phyloP scores from a whole-genome alignment of 2,329 filamentous ascomycete genomes.

The Trichoderma guizhouense region DNA sequence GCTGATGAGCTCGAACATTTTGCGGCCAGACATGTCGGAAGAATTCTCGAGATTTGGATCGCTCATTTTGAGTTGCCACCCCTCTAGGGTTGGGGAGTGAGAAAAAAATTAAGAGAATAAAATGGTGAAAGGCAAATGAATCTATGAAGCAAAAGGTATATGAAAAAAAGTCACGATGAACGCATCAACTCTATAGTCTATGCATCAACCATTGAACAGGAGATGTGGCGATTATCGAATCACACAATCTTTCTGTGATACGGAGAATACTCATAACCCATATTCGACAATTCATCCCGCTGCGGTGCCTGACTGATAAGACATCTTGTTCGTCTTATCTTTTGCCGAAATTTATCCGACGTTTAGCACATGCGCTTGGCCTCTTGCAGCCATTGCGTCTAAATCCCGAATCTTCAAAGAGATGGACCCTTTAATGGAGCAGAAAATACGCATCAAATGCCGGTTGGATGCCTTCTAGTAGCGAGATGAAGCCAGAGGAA shows the following conservation, averaged over 20 bases:
- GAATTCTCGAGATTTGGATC: slow-evolving; percentile 23
- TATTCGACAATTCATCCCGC: background rate
- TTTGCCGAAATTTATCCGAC: slow-evolving; percentile 1
- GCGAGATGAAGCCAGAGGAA: background rate
- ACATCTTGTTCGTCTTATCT: background rate
- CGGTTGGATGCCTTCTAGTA: background rate
- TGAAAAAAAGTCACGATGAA: background rate
- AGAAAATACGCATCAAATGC: background rate
- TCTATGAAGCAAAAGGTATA: background rate
- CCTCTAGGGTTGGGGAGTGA: background rate
- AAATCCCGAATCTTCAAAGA: background rate
- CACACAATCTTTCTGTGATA: background rate
- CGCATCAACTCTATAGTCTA: background rate
- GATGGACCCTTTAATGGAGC: background rate
- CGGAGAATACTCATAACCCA: background rate
- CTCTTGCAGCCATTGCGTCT: background rate
- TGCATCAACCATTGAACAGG: background rate
- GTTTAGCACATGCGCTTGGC: background rate
- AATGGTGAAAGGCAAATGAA: background rate
- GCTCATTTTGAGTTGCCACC: slow-evolving; percentile 30
- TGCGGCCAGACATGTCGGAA: slow-evolving; percentile 26
- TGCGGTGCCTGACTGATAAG: slow-evolving; percentile 3
- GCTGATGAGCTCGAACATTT: slow-evolving; percentile 47
- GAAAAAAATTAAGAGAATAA: background rate
- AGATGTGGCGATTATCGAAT: background rate